Evolutionary conservation across 1,139 yeast species (phyloP), one percentile per base, ranked within the genome.

Genomic region (Yamadazyma sp.): DNA sequence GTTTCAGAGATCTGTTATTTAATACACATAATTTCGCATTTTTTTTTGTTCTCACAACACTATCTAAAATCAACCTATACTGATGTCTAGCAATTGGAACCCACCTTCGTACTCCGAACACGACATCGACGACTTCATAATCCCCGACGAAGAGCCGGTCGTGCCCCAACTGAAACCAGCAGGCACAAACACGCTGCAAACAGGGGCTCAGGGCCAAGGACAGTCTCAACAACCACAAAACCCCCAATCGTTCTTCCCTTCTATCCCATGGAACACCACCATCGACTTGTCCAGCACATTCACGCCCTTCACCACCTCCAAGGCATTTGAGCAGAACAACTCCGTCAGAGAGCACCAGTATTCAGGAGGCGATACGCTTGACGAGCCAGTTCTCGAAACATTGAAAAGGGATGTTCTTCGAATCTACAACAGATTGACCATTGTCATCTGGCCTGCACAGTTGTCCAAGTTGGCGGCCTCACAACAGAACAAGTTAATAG

Each of bases 351-450:
- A 84, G 56, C 76, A 87, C 29, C 83, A 87, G 47, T 87, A 83
- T 58, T 65, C 83, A 22, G 95, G 95, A 2, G 92, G 94, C 30
- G 88, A 86, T 55, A 87, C 96, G 1, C 64, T 87, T 12, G 95
- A 87, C 58, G 96, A 87, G 63, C 88, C 95, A 0, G 89, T 87
- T 3, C 60, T 75, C 53, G 69, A 75, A 12, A 87, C 96, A 0
- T 61, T 87, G 35, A 66, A 75, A 50, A 71, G 95, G 42, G 96
- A 87, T 55, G 54, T 86, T 27, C 58, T 69, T 20, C 82, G 82
- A 17, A 85, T 87, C 39, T 87, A 84, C 5, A 71, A 70, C 32
- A 67, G 89, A 41, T 66, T 87, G 33, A 66, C 78, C 20, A 80
- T 82, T 26, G 89, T 87, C 3, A 64, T 87, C 16, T 86, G 94